Percentiles rank a stretch among this genome's conserved stretches.
Evolutionary conservation across 2,329 filamentous ascomycete species (phyloP).

Genomic region (Thielaviopsis euricoi): DNA sequence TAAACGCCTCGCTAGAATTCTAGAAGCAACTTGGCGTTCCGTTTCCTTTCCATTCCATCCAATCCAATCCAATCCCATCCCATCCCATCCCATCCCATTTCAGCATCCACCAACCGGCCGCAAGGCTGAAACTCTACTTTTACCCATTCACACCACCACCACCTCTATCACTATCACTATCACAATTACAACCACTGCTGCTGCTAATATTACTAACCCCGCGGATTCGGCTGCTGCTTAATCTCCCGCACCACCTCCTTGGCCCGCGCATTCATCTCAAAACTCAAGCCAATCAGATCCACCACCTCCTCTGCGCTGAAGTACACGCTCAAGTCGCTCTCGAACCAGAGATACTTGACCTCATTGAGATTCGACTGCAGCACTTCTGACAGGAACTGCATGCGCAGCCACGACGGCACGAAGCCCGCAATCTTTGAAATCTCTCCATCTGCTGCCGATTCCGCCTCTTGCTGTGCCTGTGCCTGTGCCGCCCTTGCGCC

Average conservation of each 20-base stretch:
- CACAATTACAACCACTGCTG: neutral
- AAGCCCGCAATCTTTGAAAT: conserved; percentile 43
- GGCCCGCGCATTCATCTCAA: conserved; percentile 44
- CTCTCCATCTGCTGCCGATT: conserved; percentile 19
- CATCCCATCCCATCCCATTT: too few species aligned
- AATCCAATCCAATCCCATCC: too few species aligned
- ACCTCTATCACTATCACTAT: neutral
- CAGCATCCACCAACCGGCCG: neutral
- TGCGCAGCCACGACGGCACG: conserved; percentile 42
- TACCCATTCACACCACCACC: too few species aligned
- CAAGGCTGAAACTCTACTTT: too few species aligned
- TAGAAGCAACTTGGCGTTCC: too few species aligned
- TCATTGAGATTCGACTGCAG: conserved; percentile 51
- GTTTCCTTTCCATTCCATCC: too few species aligned
- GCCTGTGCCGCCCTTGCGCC: conserved; percentile 12
- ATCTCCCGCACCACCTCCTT: conserved; percentile 44
- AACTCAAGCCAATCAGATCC: conserved; percentile 45
- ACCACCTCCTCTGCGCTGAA: conserved; percentile 44
- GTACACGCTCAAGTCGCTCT: conserved; percentile 48
- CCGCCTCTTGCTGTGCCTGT: neutral
- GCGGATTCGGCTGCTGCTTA: conserved; percentile 29
- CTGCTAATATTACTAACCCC: neutral
- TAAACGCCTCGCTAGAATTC: too few species aligned
- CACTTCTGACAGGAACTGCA: conserved; percentile 48
- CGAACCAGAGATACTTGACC: conserved; percentile 45